Percentiles rank a stretch among this genome's conserved stretches.
Conservation (phyloP, 2,329 filamentous ascomycete species). For the Sarocladium kiliense region DNA sequence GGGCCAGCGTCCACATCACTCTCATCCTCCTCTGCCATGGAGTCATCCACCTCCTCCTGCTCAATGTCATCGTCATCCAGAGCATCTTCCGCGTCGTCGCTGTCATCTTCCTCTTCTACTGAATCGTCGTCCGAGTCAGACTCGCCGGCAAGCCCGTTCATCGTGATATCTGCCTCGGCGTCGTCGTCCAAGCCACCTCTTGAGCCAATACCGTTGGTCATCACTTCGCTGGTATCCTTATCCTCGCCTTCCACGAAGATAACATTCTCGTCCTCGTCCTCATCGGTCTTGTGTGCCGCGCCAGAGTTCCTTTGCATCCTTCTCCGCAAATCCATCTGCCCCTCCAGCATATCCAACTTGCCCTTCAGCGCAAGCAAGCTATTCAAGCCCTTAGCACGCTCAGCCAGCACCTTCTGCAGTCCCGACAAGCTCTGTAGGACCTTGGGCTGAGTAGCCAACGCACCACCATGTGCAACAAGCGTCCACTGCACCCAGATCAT, state of each 20-base stretch:
- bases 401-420: conserved; percentile 81
- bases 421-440: conserved; percentile 72
- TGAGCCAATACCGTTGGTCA: conserved; percentile 27
- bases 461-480: conserved; percentile 85
- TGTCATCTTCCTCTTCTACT: conserved; percentile 36
- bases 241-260: conserved; percentile 86
- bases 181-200: conserved; percentile 10
- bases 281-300: conserved; percentile 38
- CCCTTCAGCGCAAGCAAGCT: conserved; percentile 86
- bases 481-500: conserved; percentile 98
- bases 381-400: conserved; percentile 76
- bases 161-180: conserved; percentile 22
- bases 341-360: conserved; percentile 89
- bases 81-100: conserved; percentile 40
- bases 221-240: conserved; percentile 39
- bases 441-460: conserved; percentile 80
- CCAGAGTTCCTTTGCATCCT: conserved; percentile 51
- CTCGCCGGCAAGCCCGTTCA: conserved; percentile 51
- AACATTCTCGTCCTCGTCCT: conserved; percentile 60
- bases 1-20: conserved; percentile 45
- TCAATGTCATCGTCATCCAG: conserved; percentile 49
- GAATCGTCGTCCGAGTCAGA: conserved; percentile 51
- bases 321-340: conserved; percentile 77
- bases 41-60: conserved; percentile 52
- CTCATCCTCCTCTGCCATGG: conserved; percentile 50